phyloP scores from a whole-genome alignment of 2,329 filamentous ascomycete genomes.

The Cladophialophora chaetospira region DNA sequence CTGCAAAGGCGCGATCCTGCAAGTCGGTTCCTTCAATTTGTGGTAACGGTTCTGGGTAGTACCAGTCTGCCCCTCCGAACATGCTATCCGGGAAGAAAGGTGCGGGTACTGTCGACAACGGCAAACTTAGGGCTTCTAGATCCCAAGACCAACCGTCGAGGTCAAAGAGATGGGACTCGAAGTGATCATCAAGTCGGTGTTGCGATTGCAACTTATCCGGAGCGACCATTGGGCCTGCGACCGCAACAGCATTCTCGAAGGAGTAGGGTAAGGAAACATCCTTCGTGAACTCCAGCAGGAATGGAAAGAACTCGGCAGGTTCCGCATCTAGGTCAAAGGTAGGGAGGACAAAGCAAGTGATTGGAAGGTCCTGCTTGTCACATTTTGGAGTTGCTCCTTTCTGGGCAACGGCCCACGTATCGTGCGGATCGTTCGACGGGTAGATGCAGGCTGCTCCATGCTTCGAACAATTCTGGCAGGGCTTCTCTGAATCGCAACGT shows the following conservation, averaged over 20 bases:
- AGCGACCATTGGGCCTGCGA: neutral
- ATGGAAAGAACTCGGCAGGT: constrained; percentile 5
- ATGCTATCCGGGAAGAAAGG: too few relatives aligned
- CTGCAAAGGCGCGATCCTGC: neutral
- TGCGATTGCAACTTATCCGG: neutral
- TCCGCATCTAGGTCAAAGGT: neutral
- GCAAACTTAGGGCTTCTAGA: neutral
- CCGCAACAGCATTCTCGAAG: neutral
- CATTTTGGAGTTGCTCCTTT: neutral
- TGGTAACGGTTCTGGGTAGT: too few relatives aligned
- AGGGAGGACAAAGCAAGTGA: neutral
- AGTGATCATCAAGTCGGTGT: neutral
- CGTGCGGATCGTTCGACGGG: neutral
- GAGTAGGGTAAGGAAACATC: constrained; percentile 4
- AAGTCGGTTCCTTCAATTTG: too few relatives aligned
- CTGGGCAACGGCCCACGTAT: neutral
- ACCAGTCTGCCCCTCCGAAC: too few relatives aligned
- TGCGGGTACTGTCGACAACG: neutral
- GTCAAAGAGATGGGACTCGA: neutral
- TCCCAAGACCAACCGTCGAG: neutral
- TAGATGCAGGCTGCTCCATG: neutral
- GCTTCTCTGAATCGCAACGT: neutral
- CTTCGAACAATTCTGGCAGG: constrained; percentile 3
- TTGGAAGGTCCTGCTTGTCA: neutral
- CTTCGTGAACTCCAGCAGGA: constrained; percentile 11